phyloP scores from a whole-genome alignment of 2,329 filamentous ascomycete genomes.

The Tolypocladium capitatum region DNA sequence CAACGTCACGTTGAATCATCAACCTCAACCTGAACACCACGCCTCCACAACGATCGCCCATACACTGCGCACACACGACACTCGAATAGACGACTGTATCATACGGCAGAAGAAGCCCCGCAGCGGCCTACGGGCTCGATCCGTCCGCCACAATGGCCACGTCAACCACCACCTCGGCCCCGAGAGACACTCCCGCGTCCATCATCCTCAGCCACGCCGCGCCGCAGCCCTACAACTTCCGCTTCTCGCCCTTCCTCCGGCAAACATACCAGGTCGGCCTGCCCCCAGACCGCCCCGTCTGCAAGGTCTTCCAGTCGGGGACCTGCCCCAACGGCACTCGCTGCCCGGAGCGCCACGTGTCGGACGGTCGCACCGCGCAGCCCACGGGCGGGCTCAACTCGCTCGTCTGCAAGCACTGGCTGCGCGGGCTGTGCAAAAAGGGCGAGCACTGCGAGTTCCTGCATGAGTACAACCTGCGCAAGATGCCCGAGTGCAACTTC shows the following conservation, averaged over 20 bases:
- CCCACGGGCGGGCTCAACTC: constrained; percentile 52
- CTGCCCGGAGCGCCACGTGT: constrained; percentile 72
- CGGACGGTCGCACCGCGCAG: constrained; percentile 19
- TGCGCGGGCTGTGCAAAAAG: constrained; percentile 95
- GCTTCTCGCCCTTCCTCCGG: constrained; percentile 75
- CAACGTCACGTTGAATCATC: too few relatives aligned
- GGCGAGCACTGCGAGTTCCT: constrained; percentile 94
- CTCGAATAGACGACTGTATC: neutral
- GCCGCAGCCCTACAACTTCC: constrained; percentile 53
- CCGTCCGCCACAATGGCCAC: constrained; percentile 14
- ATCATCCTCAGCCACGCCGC: constrained; percentile 44
- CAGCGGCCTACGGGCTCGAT: neutral
- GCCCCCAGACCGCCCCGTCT: constrained; percentile 63
- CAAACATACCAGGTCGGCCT: constrained; percentile 76
- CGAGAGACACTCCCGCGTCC: constrained; percentile 14
- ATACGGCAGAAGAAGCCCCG: neutral
- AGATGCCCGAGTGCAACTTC: constrained; percentile 98
- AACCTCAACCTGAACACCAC: neutral
- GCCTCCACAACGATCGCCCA: neutral
- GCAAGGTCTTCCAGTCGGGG: constrained; percentile 73
- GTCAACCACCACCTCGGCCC: constrained; percentile 9
- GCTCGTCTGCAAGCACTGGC: constrained; percentile 97
- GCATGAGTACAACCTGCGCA: constrained; percentile 95
- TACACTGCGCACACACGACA: neutral
- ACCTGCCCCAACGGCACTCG: constrained; percentile 75